Base-by-base conservation (phyloP, 257 asterid species). In the Nicotiana tomentosiformis region DNA sequence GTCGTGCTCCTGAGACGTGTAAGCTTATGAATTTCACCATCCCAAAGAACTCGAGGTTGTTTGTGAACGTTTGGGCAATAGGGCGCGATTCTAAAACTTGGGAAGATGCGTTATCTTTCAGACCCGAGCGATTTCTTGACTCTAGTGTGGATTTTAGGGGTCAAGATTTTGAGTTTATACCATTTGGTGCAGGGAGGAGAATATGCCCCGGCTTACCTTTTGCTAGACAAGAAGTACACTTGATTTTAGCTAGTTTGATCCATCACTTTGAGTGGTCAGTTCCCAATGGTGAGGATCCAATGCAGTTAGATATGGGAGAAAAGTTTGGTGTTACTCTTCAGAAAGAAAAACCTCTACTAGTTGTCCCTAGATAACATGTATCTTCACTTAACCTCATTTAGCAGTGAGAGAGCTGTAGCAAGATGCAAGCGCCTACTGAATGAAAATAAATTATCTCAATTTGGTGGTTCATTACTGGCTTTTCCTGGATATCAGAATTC, bases 121-220 rank as follows among this genome's bases (percentile, higher is more conserved):
- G 29, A 49, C 91, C 89, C 2, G 88, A 86, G 78, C 66, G 89
- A 57, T 89, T 90, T 72, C 70, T 90, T 0, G 62, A 79, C 11
- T 83, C 87, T 1, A 32, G 29, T 23, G 0, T 82, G 58, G 90
- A 90, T 20, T 90, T 83, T n/a, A 90, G 68, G 83, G 91, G 92
- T 79, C 86, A 86, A 51, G 87, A 88, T 66, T 89, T 86, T 20
- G 90, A 88, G 56, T 77, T 85, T 56, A 32, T 90, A 82, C 88
- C 94, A 5, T 90, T 90, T 81, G 90, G 91, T 9, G 87, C 89
- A 2, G 94, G 94, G 23, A 83, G 88, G 60, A 90, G 94, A 80
- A 89, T 89, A 43, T 90, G 93, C 68, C 91, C 89, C 1, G 93
- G 93, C 17, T 30, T 86, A 18, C 78, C 86, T 8, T 86, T 90